Evolutionary conservation across 306 rosid species (phyloP), one percentile per base, ranked within the genome.

Genomic region (Vigna unguiculata): DNA sequence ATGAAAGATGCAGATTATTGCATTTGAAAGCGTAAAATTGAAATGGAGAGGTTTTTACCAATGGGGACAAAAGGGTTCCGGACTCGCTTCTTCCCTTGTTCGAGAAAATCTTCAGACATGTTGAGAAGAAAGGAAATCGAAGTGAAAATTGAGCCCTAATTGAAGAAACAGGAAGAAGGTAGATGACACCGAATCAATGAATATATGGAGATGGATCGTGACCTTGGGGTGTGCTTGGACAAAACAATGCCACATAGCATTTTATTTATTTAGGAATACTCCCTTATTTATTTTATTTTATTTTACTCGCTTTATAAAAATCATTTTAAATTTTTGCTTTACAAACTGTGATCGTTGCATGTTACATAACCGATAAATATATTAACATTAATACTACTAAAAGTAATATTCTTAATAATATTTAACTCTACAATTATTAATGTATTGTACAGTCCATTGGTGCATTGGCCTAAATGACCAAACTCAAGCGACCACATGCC

Each of bases 61-160:
- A 92, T 5, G 52, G 99, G 98, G 19, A 96, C 99, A 1, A 78
- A 46, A 79, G 99, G 97, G 91, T 92, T 95, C 76, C 91, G 84
- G 30, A 72, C 78, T 69, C 96, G 91, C 89, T 92, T 92, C 87
- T 91, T 91, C 53, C 88, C 93, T 48, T 20, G 5, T 9, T 28
- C 76, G 15, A 88, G 80, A 66, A 88, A 87, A 9, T 88, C 93
- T 34, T 89, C 93, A 30, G 82, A 84, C 97, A 89, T 87, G 68
- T 83, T 74, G 70, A 79, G 25, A 38, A 46, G 71, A 75, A 68
- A 82, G 48, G 2, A 32, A 60, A 60, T 1, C 17, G 36, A 16
- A 2, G 16, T 22, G 16, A 20, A 82, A 25, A 46, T 47, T 58
- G 75, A 52, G 20, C 78, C 75, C 77, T 15, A 64, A 32, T 28